Conservation (phyloP, 768 basidiomycete genomes). For the Suillus americanus region DNA sequence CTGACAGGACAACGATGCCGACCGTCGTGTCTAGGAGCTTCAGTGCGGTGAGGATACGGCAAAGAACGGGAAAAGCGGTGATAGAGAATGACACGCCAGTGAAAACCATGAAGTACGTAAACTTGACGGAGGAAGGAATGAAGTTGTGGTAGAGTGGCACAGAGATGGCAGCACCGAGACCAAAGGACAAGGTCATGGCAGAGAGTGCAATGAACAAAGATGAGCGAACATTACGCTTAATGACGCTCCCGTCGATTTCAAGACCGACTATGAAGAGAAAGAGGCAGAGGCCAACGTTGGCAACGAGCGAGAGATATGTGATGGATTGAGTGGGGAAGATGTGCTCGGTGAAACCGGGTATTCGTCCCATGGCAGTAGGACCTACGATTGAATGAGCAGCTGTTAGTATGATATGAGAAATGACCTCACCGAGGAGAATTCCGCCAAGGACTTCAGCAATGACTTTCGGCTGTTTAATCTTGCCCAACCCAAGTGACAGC, state of each 20-base stretch:
- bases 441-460: constrained; percentile 87
- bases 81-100: constrained; percentile 89
- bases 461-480: constrained; percentile 81
- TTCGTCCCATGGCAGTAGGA: constrained; percentile 69
- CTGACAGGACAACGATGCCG: constrained; percentile 88
- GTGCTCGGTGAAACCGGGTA: constrained; percentile 84
- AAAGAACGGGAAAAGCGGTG: constrained; percentile 88
- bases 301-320: constrained; percentile 80
- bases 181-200: constrained; percentile 88
- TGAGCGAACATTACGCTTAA: constrained; percentile 71
- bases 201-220: constrained; percentile 70
- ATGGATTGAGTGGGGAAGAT: constrained; percentile 76
- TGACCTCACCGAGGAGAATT: constrained; percentile 68
- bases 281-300: constrained; percentile 85
- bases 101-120: constrained; percentile 92
- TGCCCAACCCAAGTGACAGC: constrained; percentile 70
- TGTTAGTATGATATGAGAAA: constrained; percentile 28
- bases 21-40: constrained; percentile 91
- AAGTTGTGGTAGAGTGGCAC: constrained; percentile 78
- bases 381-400: constrained; percentile 31
- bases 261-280: constrained; percentile 94
- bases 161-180: constrained; percentile 72
- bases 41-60: constrained; percentile 84
- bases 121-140: constrained; percentile 57
- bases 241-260: constrained; percentile 80